These are phyloP conservation scores for Lepidopterella palustris DNA, from an alignment of 495 filamentous ascomycete genomes.

Conservation along the genomic window DNA sequence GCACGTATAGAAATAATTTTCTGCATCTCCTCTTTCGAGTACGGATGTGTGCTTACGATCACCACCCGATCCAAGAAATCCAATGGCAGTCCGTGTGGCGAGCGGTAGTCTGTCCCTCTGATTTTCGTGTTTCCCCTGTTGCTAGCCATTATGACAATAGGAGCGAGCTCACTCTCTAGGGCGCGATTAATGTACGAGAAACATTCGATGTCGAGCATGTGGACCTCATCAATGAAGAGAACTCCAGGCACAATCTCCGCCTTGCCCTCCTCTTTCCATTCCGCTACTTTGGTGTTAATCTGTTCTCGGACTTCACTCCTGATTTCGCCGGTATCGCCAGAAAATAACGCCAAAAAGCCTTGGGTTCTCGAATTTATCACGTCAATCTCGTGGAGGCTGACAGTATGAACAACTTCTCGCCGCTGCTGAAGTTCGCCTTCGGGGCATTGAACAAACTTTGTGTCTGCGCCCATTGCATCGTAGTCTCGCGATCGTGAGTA, in stretches of 20 bases:
- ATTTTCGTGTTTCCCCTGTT: constrained; percentile 91
- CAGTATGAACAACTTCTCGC: constrained; percentile 93
- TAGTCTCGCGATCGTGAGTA: constrained; percentile 94
- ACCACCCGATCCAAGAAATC: constrained; percentile 95
- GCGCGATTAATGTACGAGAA: constrained; percentile 98
- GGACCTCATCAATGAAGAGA: constrained; percentile 97
- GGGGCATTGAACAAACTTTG: constrained; percentile 97
- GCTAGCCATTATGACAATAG: constrained; percentile 99
- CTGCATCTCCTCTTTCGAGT: constrained; percentile 74
- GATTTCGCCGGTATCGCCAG: constrained; percentile 97
- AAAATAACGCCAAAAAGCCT: constrained; percentile 92
- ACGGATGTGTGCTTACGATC: constrained; percentile 93
- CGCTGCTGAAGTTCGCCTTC: constrained; percentile 97
- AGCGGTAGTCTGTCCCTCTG: constrained; percentile 83
- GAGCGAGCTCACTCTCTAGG: constrained; percentile 84
- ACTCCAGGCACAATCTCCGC: constrained; percentile 96
- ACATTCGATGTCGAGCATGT: constrained; percentile 99
- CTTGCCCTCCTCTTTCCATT: constrained; percentile 99
- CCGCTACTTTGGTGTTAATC: constrained; percentile 95
- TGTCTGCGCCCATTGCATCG: constrained; percentile 98
- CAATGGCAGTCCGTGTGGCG: constrained; percentile 86
- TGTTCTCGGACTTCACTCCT: constrained; percentile 93
- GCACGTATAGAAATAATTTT: constrained; percentile 88
- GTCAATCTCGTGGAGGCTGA: constrained; percentile 96
- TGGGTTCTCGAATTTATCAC: constrained; percentile 98